phyloP scores from a whole-genome alignment of 83 land plant genomes.

The Picea mariana region DNA sequence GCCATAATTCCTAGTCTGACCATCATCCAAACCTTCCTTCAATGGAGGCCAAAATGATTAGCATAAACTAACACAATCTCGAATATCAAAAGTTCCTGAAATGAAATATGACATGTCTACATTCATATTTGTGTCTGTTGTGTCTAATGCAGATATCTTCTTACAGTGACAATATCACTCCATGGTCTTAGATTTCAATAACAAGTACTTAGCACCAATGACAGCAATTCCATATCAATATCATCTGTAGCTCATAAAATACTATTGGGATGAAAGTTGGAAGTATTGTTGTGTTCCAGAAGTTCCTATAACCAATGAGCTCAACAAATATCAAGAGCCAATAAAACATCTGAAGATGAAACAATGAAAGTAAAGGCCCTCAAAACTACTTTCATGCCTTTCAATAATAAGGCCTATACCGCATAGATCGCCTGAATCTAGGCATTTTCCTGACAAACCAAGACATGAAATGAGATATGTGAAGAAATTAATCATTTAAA shows the following conservation, averaged over 20 bases:
- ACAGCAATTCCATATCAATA: background rate
- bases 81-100: too few species aligned
- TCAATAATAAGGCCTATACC: conserved; percentile 83
- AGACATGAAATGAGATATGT: background rate
- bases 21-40: too few species aligned
- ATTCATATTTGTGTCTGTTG: background rate
- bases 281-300: background rate
- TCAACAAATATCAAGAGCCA: background rate
- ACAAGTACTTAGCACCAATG: background rate
- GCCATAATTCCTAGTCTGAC: too few species aligned
- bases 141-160: background rate
- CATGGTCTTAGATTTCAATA: background rate
- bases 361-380: background rate
- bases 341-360: background rate
- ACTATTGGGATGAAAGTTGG: background rate
- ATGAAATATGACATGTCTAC: too few species aligned
- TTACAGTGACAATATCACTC: background rate
- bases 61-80: too few species aligned
- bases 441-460: conserved; percentile 63
- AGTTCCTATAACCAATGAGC: background rate
- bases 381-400: background rate
- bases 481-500: conserved; percentile 12
- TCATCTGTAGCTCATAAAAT: background rate
- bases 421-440: conserved; percentile 80
- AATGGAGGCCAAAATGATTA: too few species aligned